Evolutionary conservation across 2,329 filamentous ascomycete genomes (phyloP), one percentile per base, ranked within the genome.

Genomic region (Talaromyces verruculosus): DNA sequence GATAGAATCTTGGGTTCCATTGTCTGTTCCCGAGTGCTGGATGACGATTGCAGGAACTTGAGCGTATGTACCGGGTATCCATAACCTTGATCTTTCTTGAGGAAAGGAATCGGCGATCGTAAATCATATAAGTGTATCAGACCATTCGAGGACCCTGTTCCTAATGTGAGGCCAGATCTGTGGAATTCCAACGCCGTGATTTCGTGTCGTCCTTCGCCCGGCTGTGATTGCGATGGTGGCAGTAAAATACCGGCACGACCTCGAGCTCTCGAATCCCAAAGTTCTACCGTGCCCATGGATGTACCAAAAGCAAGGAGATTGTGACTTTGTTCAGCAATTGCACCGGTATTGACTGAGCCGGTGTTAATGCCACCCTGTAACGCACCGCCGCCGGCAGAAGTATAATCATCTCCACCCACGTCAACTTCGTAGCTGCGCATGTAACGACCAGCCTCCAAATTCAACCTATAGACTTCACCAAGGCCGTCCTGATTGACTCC

Each of bases 61-160:
- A 99, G 83, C 57, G 92, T 96, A 74, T 97, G 91, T 66, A 99
- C 92, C 0, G 94, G 87, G 75, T 93, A 96, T 2, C 94, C 94
- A 75, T 97, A 97, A 59, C 96, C 95, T 80, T 99, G 95, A 72
- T 98, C 94, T 77, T 97, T 98, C 75, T 89, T 91, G 59, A 98
- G 82, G 8, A 97, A 81, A 1, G 96, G 93, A 0, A 91, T 85
- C 0, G 95, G 93, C 25, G 92, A 93, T 74, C 95, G 91, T 61
- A 99, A 82, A 78, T 99, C 95, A 76, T 96, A 99, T 7, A 97
- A 86, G 72, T 96, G 90, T 57, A 97, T 88, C 58, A 97, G 85
- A 25, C 96, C 95, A 55, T 88, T 90, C 0, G 92, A 94, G n/a
- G 91, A 91, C 19, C 95, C 95, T 0, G 92, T 91, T 0, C 91